A percentile compares a stretch with the other conserved stretches of the same genome.
Conservation (phyloP, 345 rosid genomes). For the Populus euphratica region DNA sequence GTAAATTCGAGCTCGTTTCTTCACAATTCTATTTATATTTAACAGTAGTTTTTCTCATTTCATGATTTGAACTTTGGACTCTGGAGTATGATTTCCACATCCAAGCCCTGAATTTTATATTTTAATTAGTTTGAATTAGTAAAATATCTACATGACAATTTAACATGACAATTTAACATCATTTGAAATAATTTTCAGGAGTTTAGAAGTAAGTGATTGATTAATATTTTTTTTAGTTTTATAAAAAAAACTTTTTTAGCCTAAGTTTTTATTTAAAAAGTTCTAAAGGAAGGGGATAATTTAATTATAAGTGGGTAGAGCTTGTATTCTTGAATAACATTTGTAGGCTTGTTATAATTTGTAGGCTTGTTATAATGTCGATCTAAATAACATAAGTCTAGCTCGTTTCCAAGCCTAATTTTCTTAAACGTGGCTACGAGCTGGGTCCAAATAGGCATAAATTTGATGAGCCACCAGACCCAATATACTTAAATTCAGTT, state of each 20-base stretch:
- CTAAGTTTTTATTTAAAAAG: too few relatives aligned
- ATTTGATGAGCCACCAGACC: accelerated
- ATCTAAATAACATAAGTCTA: too few relatives aligned
- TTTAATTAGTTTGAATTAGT: not conserved
- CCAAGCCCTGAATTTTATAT: not conserved
- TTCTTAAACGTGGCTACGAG: accelerated
- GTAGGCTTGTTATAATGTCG: too few relatives aligned
- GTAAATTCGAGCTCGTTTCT: not conserved
- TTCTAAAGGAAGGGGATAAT: too few relatives aligned
- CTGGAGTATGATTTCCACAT: not conserved
- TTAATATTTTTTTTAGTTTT: too few relatives aligned
- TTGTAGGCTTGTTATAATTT: too few relatives aligned
- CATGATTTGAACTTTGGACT: not conserved
- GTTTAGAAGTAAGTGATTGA: too few relatives aligned
- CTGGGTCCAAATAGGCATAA: accelerated
- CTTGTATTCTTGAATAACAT: too few relatives aligned
- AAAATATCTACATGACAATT: not conserved
- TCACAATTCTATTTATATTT: too few relatives aligned
- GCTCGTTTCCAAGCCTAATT: accelerated
- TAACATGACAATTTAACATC: not conserved
- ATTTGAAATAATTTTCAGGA: not conserved
- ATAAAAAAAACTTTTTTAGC: too few relatives aligned
- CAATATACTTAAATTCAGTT: too few relatives aligned
- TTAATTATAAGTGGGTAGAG: too few relatives aligned
- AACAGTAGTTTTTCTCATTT: not conserved